A percentile compares a stretch with the other conserved stretches of the same genome.
Evolutionary conservation across 306 rosid species (phyloP).

Genomic region (Vigna unguiculata): DNA sequence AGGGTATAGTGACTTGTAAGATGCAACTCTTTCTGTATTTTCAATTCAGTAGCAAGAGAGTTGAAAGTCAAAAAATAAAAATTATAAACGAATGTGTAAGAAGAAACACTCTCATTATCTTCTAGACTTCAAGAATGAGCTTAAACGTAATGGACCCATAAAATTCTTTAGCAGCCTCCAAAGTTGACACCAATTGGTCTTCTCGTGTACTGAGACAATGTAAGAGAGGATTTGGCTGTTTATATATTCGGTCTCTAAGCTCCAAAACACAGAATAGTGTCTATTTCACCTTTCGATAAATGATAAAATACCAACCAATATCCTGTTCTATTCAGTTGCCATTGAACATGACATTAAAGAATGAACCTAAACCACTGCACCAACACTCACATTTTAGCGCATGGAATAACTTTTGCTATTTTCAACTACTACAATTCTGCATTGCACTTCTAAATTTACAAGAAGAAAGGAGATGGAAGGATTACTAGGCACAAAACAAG

Average conservation of each 20-base stretch:
- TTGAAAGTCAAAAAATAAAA: not conserved
- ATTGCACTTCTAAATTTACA: conserved; percentile 20
- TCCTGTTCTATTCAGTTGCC: not conserved
- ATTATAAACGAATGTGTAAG: not conserved
- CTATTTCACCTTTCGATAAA: not conserved
- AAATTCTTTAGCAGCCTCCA: conserved; percentile 2
- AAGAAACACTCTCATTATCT: not conserved
- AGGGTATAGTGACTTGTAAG: not conserved
- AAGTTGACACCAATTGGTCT: not conserved
- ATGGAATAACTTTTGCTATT: conserved; percentile 6
- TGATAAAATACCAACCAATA: not conserved
- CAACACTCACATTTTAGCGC: not conserved
- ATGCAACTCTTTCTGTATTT: conserved; percentile 5
- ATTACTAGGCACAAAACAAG: conserved; percentile 13
- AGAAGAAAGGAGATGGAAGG: not conserved
- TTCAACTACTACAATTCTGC: not conserved
- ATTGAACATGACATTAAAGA: not conserved
- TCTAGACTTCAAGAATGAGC: conserved; percentile 1
- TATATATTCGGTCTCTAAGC: not conserved
- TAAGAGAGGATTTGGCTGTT: not conserved
- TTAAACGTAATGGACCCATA: not conserved
- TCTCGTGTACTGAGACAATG: not conserved
- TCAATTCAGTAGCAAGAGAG: not conserved
- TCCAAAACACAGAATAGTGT: not conserved
- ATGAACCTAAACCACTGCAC: conserved; percentile 20